Evolutionary conservation across 371 early-diverging fungal genomes (phyloP).

Genomic region (Mortierella sp.): DNA sequence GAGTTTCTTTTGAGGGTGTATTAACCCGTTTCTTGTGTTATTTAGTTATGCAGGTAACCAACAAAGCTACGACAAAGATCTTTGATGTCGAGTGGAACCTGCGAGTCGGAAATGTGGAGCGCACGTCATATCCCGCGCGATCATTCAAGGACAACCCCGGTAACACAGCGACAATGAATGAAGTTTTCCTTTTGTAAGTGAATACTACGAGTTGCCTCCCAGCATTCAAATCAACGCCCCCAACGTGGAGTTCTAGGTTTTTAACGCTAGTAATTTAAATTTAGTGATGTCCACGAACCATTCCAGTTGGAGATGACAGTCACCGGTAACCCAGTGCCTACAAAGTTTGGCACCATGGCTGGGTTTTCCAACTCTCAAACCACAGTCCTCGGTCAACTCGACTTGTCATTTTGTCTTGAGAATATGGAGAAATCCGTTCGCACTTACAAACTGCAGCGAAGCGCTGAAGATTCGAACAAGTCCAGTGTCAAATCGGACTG

Average conservation of each 20-base stretch:
- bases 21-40: not conserved
- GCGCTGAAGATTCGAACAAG: slow-evolving; percentile 14
- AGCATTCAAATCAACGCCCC: not conserved
- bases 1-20: not conserved
- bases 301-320: slow-evolving; percentile 40
- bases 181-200: slow-evolving; percentile 49
- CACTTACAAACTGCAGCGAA: slow-evolving; percentile 31
- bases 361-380: slow-evolving; percentile 41
- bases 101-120: slow-evolving; percentile 35
- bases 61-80: slow-evolving; percentile 32
- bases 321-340: slow-evolving; percentile 27
- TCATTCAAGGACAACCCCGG: slow-evolving; percentile 50
- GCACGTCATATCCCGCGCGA: slow-evolving; percentile 33
- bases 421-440: slow-evolving; percentile 26
- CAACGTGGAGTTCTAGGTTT: not conserved
- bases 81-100: slow-evolving; percentile 48
- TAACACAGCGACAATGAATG: slow-evolving; percentile 52
- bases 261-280: not conserved
- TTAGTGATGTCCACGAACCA: slow-evolving; percentile 40
- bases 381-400: slow-evolving; percentile 23
- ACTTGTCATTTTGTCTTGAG: slow-evolving; percentile 24
- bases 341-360: slow-evolving; percentile 51
- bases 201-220: not conserved
- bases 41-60: slow-evolving; percentile 48
- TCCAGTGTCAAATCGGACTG: slow-evolving; percentile 30